Conservation (phyloP, 257 asterid genomes). For the Solanum etuberosum region DNA sequence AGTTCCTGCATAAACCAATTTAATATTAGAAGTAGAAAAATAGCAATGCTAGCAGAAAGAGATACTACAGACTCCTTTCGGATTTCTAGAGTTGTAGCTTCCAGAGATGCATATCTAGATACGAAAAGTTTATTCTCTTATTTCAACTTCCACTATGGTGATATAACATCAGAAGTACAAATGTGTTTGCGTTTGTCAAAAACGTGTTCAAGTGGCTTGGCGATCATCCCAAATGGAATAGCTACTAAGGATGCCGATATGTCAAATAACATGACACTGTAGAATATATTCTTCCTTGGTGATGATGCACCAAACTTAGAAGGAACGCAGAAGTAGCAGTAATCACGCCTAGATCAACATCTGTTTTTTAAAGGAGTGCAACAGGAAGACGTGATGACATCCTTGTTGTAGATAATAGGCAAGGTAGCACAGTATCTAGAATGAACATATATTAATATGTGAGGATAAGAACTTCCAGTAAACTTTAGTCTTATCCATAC, state of each 20-base stretch:
- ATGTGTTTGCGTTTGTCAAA: not conserved
- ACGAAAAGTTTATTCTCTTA: not conserved
- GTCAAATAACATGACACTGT: not conserved
- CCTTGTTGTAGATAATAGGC: not conserved
- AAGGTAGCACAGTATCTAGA: not conserved
- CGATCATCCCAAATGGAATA: not conserved
- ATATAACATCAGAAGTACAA: not conserved
- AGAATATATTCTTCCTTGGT: not conserved
- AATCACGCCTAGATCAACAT: not conserved
- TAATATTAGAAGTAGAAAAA: not conserved
- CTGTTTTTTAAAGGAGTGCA: not conserved
- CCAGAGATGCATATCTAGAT: not conserved
- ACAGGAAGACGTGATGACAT: not conserved
- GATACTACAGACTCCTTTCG: not conserved
- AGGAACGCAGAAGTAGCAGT: not conserved
- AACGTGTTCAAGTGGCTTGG: not conserved
- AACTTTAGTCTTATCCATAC: constrained; percentile 11
- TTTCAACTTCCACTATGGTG: not conserved
- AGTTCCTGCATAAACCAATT: constrained; percentile 16
- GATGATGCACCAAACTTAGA: not conserved
- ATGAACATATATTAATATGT: not conserved
- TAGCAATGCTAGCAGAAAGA: not conserved
- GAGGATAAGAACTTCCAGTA: not conserved
- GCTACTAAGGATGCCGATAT: not conserved
- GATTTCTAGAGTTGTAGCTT: no score